Conservation (phyloP, 345 rosid species). For the Murraya koenigii region DNA sequence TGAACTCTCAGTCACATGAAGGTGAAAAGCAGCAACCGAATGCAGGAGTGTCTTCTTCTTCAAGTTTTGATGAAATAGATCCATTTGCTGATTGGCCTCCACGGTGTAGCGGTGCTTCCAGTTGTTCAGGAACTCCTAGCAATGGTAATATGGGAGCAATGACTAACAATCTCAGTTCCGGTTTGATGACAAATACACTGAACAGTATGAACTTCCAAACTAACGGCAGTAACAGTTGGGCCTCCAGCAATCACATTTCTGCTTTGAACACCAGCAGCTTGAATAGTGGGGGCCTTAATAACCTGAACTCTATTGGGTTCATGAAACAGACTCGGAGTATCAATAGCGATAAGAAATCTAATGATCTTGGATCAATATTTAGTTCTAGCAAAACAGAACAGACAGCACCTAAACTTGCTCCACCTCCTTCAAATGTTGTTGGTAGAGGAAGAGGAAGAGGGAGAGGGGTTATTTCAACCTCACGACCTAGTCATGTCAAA, state of each 20-base stretch:
- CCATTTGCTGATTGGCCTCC: constrained; percentile 98
- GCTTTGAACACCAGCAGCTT: constrained; percentile 29
- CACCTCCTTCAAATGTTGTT: constrained; percentile 74
- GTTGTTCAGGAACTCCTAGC: constrained; percentile 33
- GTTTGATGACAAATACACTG: constrained; percentile 27
- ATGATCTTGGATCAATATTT: constrained; percentile 70
- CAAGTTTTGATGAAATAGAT: constrained; percentile 65
- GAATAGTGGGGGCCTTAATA: constrained; percentile 27
- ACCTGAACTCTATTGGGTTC: constrained; percentile 45
- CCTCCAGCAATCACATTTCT: constrained; percentile 36
- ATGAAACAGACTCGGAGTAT: constrained; percentile 54
- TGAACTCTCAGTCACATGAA: constrained; percentile 27
- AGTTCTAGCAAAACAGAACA: constrained; percentile 57
- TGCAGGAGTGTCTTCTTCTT: constrained; percentile 38
- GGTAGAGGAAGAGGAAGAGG: constrained; percentile 82
- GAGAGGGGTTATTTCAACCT: constrained; percentile 34
- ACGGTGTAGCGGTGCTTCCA: constrained; percentile 38
- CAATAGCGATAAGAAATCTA: constrained; percentile 47
- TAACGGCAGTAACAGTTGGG: constrained; percentile 48
- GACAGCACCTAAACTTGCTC: constrained; percentile 75
- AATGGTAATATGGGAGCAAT: constrained; percentile 36
- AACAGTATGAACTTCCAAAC: constrained; percentile 26
- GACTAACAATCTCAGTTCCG: constrained; percentile 24
- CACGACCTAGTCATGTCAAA: constrained; percentile 45
- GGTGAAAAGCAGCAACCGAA: constrained; percentile 41